A percentile compares a stretch with the other conserved stretches of the same genome.
These are phyloP conservation scores for Helichrysum umbraculigerum DNA, from an alignment of 129 eudicot genomes.

Conservation along the genomic window DNA sequence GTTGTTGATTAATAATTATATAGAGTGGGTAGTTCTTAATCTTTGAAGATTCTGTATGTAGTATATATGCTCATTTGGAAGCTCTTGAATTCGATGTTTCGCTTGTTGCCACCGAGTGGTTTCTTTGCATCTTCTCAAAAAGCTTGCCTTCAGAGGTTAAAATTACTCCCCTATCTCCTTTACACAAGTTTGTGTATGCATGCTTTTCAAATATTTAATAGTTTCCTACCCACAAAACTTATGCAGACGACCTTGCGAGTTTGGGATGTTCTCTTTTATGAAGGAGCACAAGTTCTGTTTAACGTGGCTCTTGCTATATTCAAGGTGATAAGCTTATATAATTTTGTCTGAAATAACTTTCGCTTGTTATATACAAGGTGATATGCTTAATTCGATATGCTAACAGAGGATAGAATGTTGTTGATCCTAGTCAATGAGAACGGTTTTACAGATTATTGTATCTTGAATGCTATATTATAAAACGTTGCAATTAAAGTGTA, in stretches of 20 bases:
- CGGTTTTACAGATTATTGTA: background rate
- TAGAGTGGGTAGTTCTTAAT: conserved; percentile 18
- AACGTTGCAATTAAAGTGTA: background rate
- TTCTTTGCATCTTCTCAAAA: conserved; percentile 88
- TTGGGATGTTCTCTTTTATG: conserved; percentile 97
- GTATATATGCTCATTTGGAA: conserved; percentile 86
- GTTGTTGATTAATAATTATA: conserved; percentile 6
- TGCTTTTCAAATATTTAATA: conserved; percentile 8
- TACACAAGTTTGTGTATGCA: background rate
- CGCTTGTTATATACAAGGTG: conserved; percentile 78
- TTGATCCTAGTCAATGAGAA: conserved; percentile 1
- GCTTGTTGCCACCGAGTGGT: conserved; percentile 97
- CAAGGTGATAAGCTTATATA: conserved; percentile 56
- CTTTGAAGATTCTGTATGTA: conserved; percentile 39
- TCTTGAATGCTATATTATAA: background rate
- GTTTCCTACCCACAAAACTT: conserved; percentile 14
- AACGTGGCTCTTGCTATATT: conserved; percentile 92
- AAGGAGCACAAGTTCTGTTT: conserved; percentile 84
- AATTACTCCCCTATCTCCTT: background rate
- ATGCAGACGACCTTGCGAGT: conserved; percentile 91
- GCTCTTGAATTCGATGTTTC: conserved; percentile 88
- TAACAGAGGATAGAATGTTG: no score
- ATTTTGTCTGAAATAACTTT: background rate
- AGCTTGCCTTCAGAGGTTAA: conserved; percentile 97
- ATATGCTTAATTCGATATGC: conserved; percentile 5